Conservation (phyloP, 805 yeast species). For the Naumovozyma castellii region DNA sequence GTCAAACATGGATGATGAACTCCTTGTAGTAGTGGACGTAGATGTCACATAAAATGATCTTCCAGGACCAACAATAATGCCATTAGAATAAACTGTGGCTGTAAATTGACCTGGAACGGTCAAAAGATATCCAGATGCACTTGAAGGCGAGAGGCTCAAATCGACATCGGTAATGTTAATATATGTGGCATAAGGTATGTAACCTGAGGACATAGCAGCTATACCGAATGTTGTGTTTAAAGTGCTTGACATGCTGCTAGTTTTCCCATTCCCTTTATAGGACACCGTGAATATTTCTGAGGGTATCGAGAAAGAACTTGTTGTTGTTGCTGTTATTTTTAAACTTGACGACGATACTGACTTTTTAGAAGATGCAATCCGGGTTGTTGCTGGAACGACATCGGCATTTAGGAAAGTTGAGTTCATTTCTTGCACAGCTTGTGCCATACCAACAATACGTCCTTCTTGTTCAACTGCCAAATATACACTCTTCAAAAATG, state of each 20-base stretch:
- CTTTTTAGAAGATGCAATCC: no score
- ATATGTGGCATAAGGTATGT: slow-evolving; percentile 42
- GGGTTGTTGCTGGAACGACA: neutral
- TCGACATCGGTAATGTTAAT: slow-evolving; percentile 18
- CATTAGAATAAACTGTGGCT: slow-evolving; percentile 26
- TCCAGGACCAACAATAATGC: slow-evolving; percentile 24
- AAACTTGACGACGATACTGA: no score
- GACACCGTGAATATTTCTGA: slow-evolving; percentile 2
- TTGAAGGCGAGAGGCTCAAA: slow-evolving; percentile 1
- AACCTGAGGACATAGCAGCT: slow-evolving; percentile 33
- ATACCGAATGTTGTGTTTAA: neutral
- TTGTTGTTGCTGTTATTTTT: neutral
- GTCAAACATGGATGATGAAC: slow-evolving; percentile 7
- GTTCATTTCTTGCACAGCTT: slow-evolving; percentile 28
- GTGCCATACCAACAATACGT: slow-evolving; percentile 46
- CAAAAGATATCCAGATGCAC: slow-evolving; percentile 8
- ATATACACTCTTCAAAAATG: slow-evolving; percentile 44
- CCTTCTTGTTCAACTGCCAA: slow-evolving; percentile 59
- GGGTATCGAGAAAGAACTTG: neutral
- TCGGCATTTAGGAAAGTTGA: neutral
- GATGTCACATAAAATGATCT: slow-evolving; percentile 27
- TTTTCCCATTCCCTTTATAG: neutral
- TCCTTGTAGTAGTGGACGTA: slow-evolving; percentile 9
- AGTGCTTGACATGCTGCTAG: neutral
- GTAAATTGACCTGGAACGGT: slow-evolving; percentile 23